Percentiles rank a stretch among this genome's conserved stretches.
These are phyloP conservation scores for Bacidia gigantensis DNA, from an alignment of 495 filamentous ascomycete genomes.

Conservation along the genomic window DNA sequence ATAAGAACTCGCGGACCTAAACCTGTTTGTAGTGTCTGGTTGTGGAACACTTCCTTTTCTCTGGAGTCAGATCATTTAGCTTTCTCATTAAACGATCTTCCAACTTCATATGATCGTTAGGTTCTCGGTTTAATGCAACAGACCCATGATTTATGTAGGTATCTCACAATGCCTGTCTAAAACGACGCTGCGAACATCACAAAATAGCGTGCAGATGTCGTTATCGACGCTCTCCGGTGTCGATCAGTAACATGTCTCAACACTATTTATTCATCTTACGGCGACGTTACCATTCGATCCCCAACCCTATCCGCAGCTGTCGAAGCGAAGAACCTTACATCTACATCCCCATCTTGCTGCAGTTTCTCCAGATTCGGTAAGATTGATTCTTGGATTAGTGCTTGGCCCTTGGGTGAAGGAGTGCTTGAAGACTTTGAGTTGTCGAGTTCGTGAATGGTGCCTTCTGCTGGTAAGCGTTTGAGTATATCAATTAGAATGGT, in stretches of 20 bases:
- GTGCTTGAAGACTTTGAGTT: constrained; percentile 50
- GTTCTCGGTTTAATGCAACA: background rate
- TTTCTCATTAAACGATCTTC: background rate
- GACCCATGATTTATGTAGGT: constrained; percentile 21
- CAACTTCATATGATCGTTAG: too few species aligned
- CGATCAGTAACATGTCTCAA: too few species aligned
- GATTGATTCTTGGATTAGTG: constrained; percentile 77
- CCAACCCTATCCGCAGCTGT: constrained; percentile 39
- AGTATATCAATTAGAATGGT: constrained; percentile 75
- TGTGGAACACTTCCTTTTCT: too few species aligned
- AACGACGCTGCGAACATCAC: background rate
- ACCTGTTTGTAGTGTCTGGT: background rate
- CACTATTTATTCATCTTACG: constrained; percentile 3
- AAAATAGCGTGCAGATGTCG: background rate
- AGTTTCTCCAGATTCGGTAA: constrained; percentile 87
- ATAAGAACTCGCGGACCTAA: constrained; percentile 1
- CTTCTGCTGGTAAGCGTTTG: constrained; percentile 73
- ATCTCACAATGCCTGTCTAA: constrained; percentile 17
- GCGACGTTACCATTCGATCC: constrained; percentile 26
- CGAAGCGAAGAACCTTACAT: constrained; percentile 90
- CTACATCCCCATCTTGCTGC: constrained; percentile 90
- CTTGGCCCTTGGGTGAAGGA: constrained; percentile 58
- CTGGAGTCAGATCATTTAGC: too few species aligned
- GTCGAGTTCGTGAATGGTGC: constrained; percentile 71
- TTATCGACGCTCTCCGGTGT: background rate